phyloP scores from a whole-genome alignment of 345 rosid genomes.

The Atalantia buxifolia region DNA sequence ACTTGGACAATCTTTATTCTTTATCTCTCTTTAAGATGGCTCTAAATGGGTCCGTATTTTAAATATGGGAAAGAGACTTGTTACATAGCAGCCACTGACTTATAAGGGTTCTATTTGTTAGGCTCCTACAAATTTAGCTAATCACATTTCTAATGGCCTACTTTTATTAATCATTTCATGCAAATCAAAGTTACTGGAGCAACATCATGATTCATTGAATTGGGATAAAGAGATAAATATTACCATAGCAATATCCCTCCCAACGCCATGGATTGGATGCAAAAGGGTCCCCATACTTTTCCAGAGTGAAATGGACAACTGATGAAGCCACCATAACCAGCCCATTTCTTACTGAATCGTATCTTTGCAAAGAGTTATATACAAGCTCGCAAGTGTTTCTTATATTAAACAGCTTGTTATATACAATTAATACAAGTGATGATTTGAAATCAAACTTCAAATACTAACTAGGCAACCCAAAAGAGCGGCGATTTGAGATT shows the following conservation, averaged over 20 bases:
- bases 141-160: no score
- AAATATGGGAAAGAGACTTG: neutral
- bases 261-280: slow-evolving; percentile 31
- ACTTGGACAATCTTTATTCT: neutral
- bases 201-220: no score
- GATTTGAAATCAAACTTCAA: neutral
- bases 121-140: no score
- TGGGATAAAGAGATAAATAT: no score
- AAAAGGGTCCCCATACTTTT: slow-evolving; percentile 11
- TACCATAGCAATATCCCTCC: neutral
- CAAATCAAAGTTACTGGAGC: no score
- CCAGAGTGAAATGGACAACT: slow-evolving; percentile 20
- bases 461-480: no score
- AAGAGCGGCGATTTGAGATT: no score
- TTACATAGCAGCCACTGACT: neutral
- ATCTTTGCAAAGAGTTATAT: slow-evolving; percentile 17
- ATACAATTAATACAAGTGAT: no score
- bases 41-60: neutral
- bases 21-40: neutral
- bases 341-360: slow-evolving; percentile 33
- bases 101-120: neutral
- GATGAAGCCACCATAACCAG: slow-evolving; percentile 10
- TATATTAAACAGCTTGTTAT: neutral
- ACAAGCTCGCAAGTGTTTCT: no score
- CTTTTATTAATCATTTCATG: no score